Evolutionary conservation across 2,329 filamentous ascomycete genomes (phyloP).

Genomic region (Apiospora saccharicola): DNA sequence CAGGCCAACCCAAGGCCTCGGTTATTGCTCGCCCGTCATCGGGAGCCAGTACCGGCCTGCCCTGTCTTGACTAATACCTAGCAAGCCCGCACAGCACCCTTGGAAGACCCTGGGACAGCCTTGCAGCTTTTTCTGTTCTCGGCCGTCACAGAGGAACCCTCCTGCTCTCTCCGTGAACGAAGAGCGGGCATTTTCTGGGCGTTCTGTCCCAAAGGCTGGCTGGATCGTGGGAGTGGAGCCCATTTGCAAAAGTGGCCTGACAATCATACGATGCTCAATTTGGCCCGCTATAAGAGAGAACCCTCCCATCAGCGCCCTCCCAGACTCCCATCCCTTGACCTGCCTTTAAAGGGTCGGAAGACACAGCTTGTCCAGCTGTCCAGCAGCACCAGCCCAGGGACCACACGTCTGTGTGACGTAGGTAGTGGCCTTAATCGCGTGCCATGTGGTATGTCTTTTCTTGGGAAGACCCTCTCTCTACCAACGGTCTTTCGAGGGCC

Average conservation of each 20-base stretch:
- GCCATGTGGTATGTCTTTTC: neutral
- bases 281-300: slow-evolving; percentile 18
- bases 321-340: slow-evolving; percentile 3
- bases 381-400: neutral
- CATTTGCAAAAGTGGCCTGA: slow-evolving; percentile 2
- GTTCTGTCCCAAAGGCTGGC: slow-evolving; percentile 3
- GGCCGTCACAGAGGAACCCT: neutral
- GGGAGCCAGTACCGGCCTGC: slow-evolving; percentile 1
- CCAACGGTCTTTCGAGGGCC: neutral
- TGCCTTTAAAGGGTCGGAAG: neutral
- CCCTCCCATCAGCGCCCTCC: slow-evolving; percentile 10
- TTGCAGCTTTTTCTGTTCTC: neutral
- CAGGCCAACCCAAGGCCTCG: slow-evolving; percentile 7
- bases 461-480: neutral
- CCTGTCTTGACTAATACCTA: slow-evolving; percentile 1
- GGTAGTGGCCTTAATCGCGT: neutral
- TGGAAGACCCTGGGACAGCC: slow-evolving; percentile 2
- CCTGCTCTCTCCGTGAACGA: neutral
- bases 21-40: slow-evolving; percentile 13
- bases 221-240: slow-evolving; percentile 13
- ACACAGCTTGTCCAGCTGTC: neutral
- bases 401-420: neutral
- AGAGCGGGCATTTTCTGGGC: neutral
- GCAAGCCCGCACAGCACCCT: neutral
- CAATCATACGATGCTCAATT: slow-evolving; percentile 7